Evolutionary conservation across 306 rosid species (phyloP).

Genomic region (Betula pendula): DNA sequence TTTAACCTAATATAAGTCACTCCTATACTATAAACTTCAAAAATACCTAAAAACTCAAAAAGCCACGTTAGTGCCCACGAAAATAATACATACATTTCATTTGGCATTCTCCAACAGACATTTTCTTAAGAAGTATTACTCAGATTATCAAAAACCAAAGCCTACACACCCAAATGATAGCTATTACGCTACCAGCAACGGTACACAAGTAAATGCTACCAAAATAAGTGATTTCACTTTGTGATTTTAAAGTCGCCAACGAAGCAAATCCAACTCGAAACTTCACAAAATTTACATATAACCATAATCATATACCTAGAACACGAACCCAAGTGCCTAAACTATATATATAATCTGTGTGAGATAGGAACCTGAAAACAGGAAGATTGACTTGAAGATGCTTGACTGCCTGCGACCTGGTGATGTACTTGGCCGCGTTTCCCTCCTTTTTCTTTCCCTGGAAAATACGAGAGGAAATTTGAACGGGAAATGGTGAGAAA

Average conservation of each 20-base stretch:
- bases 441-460: slow-evolving; percentile 99
- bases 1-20: not conserved
- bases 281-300: too few relatives aligned
- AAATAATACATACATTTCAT: not conserved
- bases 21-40: not conserved
- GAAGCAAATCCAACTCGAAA: not conserved
- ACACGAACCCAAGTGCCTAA: not conserved
- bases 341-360: not conserved
- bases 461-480: not conserved
- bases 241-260: too few relatives aligned
- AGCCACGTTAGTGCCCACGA: not conserved
- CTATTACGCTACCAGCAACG: not conserved
- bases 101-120: not conserved
- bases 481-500: not conserved
- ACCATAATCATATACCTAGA: not conserved
- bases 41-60: not conserved
- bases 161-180: not conserved
- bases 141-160: not conserved
- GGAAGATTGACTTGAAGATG: slow-evolving; percentile 79
- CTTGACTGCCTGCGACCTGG: slow-evolving; percentile 84
- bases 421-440: slow-evolving; percentile 82
- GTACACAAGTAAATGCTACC: not conserved
- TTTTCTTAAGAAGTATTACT: not conserved
- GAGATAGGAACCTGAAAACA: slow-evolving; percentile 64
- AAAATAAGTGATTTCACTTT: not conserved